phyloP scores from a whole-genome alignment of 306 rosid species.

The Cicer bijugum region DNA sequence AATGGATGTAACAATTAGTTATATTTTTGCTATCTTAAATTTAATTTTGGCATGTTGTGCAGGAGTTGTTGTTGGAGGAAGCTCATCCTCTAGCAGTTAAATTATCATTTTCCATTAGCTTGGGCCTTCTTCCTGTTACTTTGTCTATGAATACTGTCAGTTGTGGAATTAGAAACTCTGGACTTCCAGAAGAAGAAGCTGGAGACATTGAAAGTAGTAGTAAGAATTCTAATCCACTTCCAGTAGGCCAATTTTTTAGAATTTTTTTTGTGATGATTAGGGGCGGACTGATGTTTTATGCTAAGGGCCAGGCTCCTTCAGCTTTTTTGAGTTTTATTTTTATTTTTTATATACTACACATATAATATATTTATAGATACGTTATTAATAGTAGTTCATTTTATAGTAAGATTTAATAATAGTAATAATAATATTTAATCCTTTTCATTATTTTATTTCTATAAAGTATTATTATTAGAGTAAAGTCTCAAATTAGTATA shows the following conservation, averaged over 20 bases:
- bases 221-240: slow-evolving; percentile 53
- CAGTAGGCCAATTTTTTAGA: slow-evolving; percentile 27
- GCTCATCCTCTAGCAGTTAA: slow-evolving; percentile 88
- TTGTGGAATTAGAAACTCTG: slow-evolving; percentile 85
- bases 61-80: slow-evolving; percentile 83
- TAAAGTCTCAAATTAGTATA: too few relatives aligned
- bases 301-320: too few relatives aligned
- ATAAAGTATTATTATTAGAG: too few relatives aligned
- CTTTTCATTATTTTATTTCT: too few relatives aligned
- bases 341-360: too few relatives aligned
- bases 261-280: slow-evolving; percentile 19
- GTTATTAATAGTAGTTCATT: too few relatives aligned
- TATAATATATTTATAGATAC: too few relatives aligned
- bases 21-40: background rate
- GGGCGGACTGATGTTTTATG: too few relatives aligned
- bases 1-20: slow-evolving; percentile 17
- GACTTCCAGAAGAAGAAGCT: slow-evolving; percentile 78
- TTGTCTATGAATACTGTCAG: slow-evolving; percentile 78
- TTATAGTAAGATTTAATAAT: too few relatives aligned
- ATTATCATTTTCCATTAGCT: slow-evolving; percentile 75
- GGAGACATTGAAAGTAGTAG: slow-evolving; percentile 74
- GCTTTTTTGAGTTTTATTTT: too few relatives aligned
- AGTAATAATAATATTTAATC: too few relatives aligned
- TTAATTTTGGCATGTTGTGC: slow-evolving; percentile 45
- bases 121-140: slow-evolving; percentile 92